Percentiles rank a stretch among this genome's conserved stretches.
Conservation (phyloP, 2,329 filamentous ascomycete genomes). For the Aspergillus sp. region DNA sequence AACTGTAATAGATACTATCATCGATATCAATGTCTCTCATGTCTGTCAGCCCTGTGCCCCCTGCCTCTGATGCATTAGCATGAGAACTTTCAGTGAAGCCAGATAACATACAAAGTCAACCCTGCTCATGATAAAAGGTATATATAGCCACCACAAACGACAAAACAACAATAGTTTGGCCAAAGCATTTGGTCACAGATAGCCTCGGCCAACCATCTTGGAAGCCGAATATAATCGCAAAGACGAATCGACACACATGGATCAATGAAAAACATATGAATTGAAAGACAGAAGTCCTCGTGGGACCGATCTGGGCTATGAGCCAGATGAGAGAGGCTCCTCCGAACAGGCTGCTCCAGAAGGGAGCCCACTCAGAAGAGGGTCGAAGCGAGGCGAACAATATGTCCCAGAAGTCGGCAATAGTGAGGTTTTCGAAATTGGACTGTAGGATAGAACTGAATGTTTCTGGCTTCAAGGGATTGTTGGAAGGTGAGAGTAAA, state of each 20-base stretch:
- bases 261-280: background rate
- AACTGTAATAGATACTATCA: too few relatives aligned
- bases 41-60: background rate
- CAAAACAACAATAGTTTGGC: background rate
- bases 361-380: background rate
- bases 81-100: background rate
- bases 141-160: background rate
- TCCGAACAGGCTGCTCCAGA: background rate
- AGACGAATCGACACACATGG: background rate
- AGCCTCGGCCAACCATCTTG: background rate
- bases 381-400: background rate
- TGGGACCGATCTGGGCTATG: background rate
- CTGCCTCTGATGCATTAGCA: background rate
- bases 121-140: background rate
- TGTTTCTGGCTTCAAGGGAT: background rate
- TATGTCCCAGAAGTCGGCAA: background rate
- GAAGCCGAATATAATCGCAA: background rate
- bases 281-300: background rate
- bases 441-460: background rate
- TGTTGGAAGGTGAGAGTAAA: too few relatives aligned
- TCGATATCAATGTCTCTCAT: background rate
- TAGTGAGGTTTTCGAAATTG: background rate
- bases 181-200: background rate
- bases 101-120: background rate
- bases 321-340: background rate